phyloP scores from a whole-genome alignment of 2,329 filamentous ascomycete species.

The Cryoendolithus antarcticus region DNA sequence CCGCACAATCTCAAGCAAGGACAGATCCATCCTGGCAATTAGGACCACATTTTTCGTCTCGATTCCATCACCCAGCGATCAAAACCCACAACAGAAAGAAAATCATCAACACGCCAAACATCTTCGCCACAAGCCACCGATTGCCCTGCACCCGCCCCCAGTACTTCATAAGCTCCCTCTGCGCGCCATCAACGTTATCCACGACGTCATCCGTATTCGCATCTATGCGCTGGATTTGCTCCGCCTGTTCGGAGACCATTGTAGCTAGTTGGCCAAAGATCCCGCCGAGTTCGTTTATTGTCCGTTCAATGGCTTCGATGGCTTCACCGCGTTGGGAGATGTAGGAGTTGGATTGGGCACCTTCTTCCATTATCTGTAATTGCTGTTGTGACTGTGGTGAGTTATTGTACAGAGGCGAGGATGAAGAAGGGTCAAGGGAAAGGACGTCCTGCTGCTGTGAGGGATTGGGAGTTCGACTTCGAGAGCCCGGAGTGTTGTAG shows the following conservation, averaged over 20 bases:
- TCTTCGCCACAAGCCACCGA: constrained; percentile 78
- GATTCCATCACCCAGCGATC: constrained; percentile 25
- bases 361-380: constrained; percentile 77
- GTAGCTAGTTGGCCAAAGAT: constrained; percentile 91
- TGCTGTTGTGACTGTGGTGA: constrained; percentile 66
- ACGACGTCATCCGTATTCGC: constrained; percentile 97
- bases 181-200: constrained; percentile 94
- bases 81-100: constrained; percentile 38
- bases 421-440: constrained; percentile 59
- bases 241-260: constrained; percentile 95
- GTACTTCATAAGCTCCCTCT: constrained; percentile 90
- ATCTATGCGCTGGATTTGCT: constrained; percentile 95
- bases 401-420: constrained; percentile 29
- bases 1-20: too few relatives aligned
- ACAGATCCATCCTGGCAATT: too few relatives aligned
- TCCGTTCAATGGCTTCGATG: constrained; percentile 92
- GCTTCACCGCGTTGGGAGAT: constrained; percentile 89
- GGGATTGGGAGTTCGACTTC: constrained; percentile 8
- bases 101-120: constrained; percentile 87
- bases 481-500: constrained; percentile 2
- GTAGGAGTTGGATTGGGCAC: constrained; percentile 72
- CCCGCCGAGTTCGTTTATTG: constrained; percentile 78
- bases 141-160: constrained; percentile 92
- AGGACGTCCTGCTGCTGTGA: constrained; percentile 52
- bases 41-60: too few relatives aligned